Evolutionary conservation across 1,284 basidiomycete genomes (phyloP).

Genomic region (Athelia sp.): DNA sequence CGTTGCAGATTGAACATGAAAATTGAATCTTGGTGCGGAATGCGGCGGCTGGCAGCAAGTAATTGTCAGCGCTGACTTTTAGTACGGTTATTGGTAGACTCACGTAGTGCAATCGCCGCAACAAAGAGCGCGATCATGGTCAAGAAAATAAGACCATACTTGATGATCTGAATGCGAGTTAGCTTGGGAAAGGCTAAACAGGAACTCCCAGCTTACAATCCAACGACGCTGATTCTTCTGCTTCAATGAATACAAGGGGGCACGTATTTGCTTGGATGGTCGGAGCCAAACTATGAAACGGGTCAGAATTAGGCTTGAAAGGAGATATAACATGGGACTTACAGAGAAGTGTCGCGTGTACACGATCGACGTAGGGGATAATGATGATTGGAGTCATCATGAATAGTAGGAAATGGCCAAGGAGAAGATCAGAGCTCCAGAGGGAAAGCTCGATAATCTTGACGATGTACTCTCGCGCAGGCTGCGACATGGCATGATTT

Average conservation of each 20-base stretch:
- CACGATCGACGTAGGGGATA: conserved; percentile 69
- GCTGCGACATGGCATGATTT: conserved; percentile 82
- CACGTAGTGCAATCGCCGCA: conserved; percentile 73
- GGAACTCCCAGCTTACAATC: conserved; percentile 74
- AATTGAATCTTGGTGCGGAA: conserved; percentile 56
- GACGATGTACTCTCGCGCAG: conserved; percentile 84
- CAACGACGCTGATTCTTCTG: conserved; percentile 82
- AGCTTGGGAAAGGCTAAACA: conserved; percentile 8
- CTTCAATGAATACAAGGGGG: conserved; percentile 88
- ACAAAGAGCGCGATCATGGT: conserved; percentile 71
- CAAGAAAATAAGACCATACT: conserved; percentile 78
- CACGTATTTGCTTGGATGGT: conserved; percentile 87
- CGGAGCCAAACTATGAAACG: conserved; percentile 72
- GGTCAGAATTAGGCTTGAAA: conserved; percentile 8
- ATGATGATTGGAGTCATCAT: conserved; percentile 70
- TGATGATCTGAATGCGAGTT: conserved; percentile 44
- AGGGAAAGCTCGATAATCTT: conserved; percentile 81
- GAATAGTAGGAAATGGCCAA: conserved; percentile 66
- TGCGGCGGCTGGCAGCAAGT: conserved; percentile 42
- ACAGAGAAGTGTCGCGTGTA: conserved; percentile 76
- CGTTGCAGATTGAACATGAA: conserved; percentile 65
- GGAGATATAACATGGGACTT: conserved; percentile 30
- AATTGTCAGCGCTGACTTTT: conserved; percentile 2
- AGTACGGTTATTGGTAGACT: conserved; percentile 26
- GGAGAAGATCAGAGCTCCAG: conserved; percentile 73